phyloP scores from a whole-genome alignment of 2,329 filamentous ascomycete genomes.

The Parasarocladium wereldwijsianum region DNA sequence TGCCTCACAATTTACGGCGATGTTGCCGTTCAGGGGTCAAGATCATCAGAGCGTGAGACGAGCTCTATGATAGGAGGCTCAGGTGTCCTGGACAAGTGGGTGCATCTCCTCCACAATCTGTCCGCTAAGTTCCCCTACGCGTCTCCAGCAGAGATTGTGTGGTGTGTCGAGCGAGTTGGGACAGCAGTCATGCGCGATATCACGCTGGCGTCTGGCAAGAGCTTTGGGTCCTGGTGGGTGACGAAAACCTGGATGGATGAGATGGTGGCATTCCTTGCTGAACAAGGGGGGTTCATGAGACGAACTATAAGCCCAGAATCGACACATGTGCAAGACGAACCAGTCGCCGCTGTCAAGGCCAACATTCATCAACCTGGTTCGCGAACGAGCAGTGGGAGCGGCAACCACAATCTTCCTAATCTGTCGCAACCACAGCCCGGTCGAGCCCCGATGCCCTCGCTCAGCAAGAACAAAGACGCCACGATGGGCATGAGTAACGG shows the following conservation, averaged over 20 bases:
- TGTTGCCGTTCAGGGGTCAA: conserved; percentile 25
- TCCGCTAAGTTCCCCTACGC: conserved; percentile 61
- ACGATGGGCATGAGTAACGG: conserved; percentile 17
- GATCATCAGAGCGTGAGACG: conserved; percentile 9
- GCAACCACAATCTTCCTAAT: conserved; percentile 29
- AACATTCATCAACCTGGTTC: conserved; percentile 18
- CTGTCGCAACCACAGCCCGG: conserved; percentile 31
- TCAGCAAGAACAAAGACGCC: conserved; percentile 27
- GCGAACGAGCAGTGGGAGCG: conserved; percentile 29
- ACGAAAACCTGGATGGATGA: conserved; percentile 93
- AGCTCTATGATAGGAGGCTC: conserved; percentile 26
- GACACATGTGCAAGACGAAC: conserved; percentile 15
- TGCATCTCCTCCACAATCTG: conserved; percentile 54
- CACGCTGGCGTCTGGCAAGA: conserved; percentile 62
- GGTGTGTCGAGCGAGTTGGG: conserved; percentile 61
- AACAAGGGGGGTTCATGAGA: conserved; percentile 77
- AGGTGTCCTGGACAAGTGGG: conserved; percentile 67
- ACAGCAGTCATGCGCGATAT: conserved; percentile 69
- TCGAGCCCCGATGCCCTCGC: conserved; percentile 34
- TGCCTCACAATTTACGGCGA: conserved; percentile 46
- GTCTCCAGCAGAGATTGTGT: conserved; percentile 56
- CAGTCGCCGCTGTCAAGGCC: conserved; percentile 18
- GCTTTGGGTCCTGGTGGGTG: conserved; percentile 88
- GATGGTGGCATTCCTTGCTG: conserved; percentile 80
- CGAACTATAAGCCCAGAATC: conserved; percentile 26